Base-by-base conservation (phyloP, 345 rosid genomes). In the Euphorbia peplus region DNA sequence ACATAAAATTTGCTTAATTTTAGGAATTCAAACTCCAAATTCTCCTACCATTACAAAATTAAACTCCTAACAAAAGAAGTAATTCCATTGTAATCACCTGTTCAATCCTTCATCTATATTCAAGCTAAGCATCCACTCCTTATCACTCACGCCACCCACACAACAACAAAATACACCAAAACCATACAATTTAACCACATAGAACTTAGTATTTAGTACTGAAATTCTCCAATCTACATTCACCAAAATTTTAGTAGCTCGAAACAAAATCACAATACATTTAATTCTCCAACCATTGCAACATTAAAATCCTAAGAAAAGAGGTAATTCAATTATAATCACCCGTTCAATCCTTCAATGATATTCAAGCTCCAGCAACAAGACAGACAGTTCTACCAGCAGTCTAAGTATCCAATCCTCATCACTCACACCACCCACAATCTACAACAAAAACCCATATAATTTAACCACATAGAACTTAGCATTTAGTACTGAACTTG, bases 221-320 rank as follows among this genome's bases (percentile, higher is more conserved):
- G 8, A 15, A 21, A 4, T 66, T 47, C 48, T 13, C 24, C 60
- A 52, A 58, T 12, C 60, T 50, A 70, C 61, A 48, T 61, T 50
- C 42, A 70, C 59, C 59, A 51, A n/a, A n/a, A n/a, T n/a, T n/a
- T n/a, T n/a, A 62, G 32, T 41, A 28, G 47, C 35, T 6, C 10
- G 26, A 68, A 25, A 56, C 54, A n/a, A 54, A 39, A 48, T 47
- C 48, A 22, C 42, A 48, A 5, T 19, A 19, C 65, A 72, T 55
- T 48, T n/a, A n/a, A n/a, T n/a, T n/a, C n/a, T n/a, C n/a, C n/a
- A n/a, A n/a, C n/a, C n/a, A n/a, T n/a, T n/a, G n/a, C n/a, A n/a
- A n/a, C n/a, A n/a, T n/a, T n/a, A n/a, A n/a, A n/a, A n/a, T n/a
- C n/a, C n/a, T n/a, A n/a, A n/a, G n/a, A n/a, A n/a, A n/a, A n/a